Base-by-base conservation (phyloP, 495 filamentous ascomycete species). In the Aspergillus conjunctus region DNA sequence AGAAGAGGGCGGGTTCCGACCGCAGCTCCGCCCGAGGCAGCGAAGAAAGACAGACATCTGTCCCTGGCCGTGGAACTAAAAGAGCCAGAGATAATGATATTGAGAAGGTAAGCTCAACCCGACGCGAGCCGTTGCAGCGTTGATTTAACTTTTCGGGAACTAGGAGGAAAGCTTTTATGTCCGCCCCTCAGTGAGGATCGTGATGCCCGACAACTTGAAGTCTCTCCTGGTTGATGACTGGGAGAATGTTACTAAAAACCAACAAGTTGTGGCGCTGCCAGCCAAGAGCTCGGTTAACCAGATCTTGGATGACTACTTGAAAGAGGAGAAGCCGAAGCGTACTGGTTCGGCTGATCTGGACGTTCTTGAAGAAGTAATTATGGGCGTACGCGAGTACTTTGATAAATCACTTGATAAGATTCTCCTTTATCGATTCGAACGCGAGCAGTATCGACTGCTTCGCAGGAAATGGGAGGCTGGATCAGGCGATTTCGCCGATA, bases 241-340 rank as follows among this genome's bases (percentile, higher is more conserved):
- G 94, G 94, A 98, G 74, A 95, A 96, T 65, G 85, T 97, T 51
- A 98, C 94, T 51, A 98, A 98, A 80, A 91, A 93, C 68, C 84
- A 88, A 61, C 88, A 91, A 66, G 86, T 97, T 3, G 91, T 97
- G 15, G 85, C 87, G 0, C 80, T 98, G 10, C 94, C 94, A 0
- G 84, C 89, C n/a, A 77, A 81, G 21, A 81, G 86, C 51, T 87
- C 91, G 2, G 90, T 93, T 54, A 83, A 84, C 58, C 72, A 86
- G 57, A 93, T 98, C 60, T 75, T 98, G 7, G 80, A 90, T 34
- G 88, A 90, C 59, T 98, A 95, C 69, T 76, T 86, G 33, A 81
- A 81, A 2, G 81, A 85, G 49, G 88, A 93, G 73, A 84, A 82
- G 43, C 78, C 82, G 7, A 88, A 88, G 60, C 87, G 92, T 51